A percentile compares a stretch with the other conserved stretches of the same genome.
phyloP scores from a whole-genome alignment of 108 stramenopile species.

The Nitzschia palea region DNA sequence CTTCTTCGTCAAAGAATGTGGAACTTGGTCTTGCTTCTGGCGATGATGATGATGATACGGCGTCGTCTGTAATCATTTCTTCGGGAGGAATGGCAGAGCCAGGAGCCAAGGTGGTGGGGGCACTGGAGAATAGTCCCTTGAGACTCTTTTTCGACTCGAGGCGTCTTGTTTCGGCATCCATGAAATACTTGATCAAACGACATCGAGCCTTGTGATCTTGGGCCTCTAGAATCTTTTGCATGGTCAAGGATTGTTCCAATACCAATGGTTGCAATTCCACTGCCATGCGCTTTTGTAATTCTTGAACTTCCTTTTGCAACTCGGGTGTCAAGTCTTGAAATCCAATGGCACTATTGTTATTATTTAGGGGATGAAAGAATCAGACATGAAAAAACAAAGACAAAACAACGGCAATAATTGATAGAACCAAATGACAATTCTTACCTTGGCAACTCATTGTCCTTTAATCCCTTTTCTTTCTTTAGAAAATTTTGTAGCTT shows the following conservation, averaged over 20 bases:
- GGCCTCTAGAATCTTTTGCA: conserved; percentile 86
- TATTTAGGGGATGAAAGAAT: background rate
- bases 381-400: background rate
- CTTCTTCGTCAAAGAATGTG: conserved; percentile 50
- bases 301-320: conserved; percentile 74
- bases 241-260: conserved; percentile 75
- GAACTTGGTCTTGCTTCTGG: conserved; percentile 11
- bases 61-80: conserved; percentile 20
- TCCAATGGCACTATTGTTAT: conserved; percentile 60
- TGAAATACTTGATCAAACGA: conserved; percentile 60
- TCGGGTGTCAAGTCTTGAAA: conserved; percentile 70
- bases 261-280: conserved; percentile 67
- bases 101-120: background rate
- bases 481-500: conserved; percentile 67
- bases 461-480: conserved; percentile 66
- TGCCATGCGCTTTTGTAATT: conserved; percentile 78
- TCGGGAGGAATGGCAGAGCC: conserved; percentile 17
- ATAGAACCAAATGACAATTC: conserved; percentile 6
- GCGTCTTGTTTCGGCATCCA: conserved; percentile 73
- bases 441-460: conserved; percentile 70
- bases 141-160: conserved; percentile 70
- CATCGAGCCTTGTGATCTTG: conserved; percentile 61
- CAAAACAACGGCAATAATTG: background rate
- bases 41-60: conserved; percentile 7
- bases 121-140: conserved; percentile 56